A percentile compares a stretch with the other conserved stretches of the same genome.
phyloP scores from a whole-genome alignment of 1,139 yeast species.

The Candida pseudoviswanathii region DNA sequence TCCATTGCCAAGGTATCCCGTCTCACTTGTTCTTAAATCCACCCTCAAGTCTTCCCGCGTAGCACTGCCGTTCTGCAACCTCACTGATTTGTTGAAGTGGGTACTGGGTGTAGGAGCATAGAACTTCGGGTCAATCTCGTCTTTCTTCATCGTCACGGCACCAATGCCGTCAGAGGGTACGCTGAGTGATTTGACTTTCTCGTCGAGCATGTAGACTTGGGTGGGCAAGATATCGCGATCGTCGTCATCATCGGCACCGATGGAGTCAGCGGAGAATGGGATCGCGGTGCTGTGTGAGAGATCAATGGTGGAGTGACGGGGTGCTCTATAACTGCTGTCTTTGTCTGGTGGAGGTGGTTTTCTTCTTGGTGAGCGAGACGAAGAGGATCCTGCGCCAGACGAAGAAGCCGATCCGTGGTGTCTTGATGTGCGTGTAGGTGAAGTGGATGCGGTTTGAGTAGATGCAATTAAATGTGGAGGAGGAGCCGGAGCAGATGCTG shows the following conservation, averaged over 20 bases:
- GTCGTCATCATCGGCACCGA: slow-evolving; percentile 36
- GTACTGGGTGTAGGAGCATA: slow-evolving; percentile 53
- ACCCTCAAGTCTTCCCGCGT: slow-evolving; percentile 24
- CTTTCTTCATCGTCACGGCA: slow-evolving; percentile 21
- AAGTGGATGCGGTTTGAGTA: background rate
- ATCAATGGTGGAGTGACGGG: slow-evolving; percentile 16
- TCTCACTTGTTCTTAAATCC: slow-evolving; percentile 28
- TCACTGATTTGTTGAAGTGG: slow-evolving; percentile 28
- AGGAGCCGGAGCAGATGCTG: slow-evolving; percentile 12
- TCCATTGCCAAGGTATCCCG: slow-evolving; percentile 45
- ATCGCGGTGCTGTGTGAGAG: slow-evolving; percentile 25
- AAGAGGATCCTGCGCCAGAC: slow-evolving; percentile 8
- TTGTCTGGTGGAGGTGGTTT: slow-evolving; percentile 19
- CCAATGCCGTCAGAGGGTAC: slow-evolving; percentile 18
- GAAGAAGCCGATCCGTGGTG: slow-evolving; percentile 8
- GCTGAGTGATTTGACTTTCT: slow-evolving; percentile 36
- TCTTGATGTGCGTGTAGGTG: slow-evolving; percentile 6
- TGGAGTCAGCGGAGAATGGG: slow-evolving; percentile 50
- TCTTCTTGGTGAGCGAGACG: slow-evolving; percentile 15
- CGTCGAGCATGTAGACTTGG: slow-evolving; percentile 37
- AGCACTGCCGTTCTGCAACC: slow-evolving; percentile 25
- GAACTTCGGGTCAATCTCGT: slow-evolving; percentile 47
- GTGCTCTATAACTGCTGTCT: background rate
- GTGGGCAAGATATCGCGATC: slow-evolving; percentile 30
- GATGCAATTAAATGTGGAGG: slow-evolving; percentile 14